Conservation (phyloP, 2,329 filamentous ascomycete genomes). For the Neofusicoccum cordaticola region DNA sequence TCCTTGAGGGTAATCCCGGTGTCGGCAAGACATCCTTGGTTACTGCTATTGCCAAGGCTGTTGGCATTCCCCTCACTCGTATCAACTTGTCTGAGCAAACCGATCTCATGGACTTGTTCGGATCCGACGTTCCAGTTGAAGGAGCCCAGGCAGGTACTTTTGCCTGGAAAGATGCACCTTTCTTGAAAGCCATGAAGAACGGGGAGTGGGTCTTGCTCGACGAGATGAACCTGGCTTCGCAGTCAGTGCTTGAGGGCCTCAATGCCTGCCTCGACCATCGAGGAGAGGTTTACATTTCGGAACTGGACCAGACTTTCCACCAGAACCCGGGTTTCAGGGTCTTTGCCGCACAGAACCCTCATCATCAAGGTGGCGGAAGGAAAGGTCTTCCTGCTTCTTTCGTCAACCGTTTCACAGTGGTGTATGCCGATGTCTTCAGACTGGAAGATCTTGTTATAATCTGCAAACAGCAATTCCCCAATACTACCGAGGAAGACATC, state of each 20-base stretch:
- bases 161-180: constrained; percentile 92
- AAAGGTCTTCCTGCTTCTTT: constrained; percentile 95
- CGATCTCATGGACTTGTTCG: constrained; percentile 95
- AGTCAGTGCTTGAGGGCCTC: constrained; percentile 91
- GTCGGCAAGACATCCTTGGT: constrained; percentile 97
- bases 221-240: constrained; percentile 97
- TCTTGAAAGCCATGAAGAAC: constrained; percentile 92
- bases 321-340: constrained; percentile 87
- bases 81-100: constrained; percentile 99
- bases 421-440: constrained; percentile 89
- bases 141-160: constrained; percentile 89
- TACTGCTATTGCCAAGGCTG: constrained; percentile 74
- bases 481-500: constrained; percentile 58
- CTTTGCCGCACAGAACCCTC: constrained; percentile 95
- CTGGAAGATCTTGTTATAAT: constrained; percentile 79
- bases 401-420: constrained; percentile 96
- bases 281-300: constrained; percentile 91
- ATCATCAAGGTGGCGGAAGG: constrained; percentile 91
- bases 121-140: constrained; percentile 92
- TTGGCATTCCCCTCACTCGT: constrained; percentile 78
- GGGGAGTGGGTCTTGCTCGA: constrained; percentile 96
- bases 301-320: constrained; percentile 90
- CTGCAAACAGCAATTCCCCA: constrained; percentile 72
- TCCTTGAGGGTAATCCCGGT: constrained; percentile 95
- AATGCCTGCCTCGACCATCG: constrained; percentile 97